These are phyloP conservation scores for Colletotrichum destructivum DNA, from an alignment of 2,329 filamentous ascomycete species.

Conservation along the genomic window DNA sequence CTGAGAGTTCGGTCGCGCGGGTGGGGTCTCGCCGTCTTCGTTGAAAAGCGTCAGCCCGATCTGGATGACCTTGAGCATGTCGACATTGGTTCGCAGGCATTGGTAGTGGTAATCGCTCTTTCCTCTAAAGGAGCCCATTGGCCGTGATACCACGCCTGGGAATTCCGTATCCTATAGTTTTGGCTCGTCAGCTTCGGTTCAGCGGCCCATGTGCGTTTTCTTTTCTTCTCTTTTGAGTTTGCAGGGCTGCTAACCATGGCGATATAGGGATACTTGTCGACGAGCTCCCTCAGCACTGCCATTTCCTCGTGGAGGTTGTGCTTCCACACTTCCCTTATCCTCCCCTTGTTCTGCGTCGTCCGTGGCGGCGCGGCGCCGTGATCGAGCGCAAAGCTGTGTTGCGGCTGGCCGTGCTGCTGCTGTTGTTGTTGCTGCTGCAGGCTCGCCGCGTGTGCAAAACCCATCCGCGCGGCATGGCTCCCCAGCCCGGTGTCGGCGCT, in stretches of 20 bases:
- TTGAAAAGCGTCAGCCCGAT: slow-evolving; percentile 96
- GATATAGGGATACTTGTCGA: slow-evolving; percentile 95
- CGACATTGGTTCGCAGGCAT: slow-evolving; percentile 96
- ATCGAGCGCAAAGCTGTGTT: slow-evolving; percentile 44
- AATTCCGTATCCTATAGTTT: slow-evolving; percentile 90
- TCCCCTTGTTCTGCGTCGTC: slow-evolving; percentile 77
- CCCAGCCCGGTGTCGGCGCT: slow-evolving; percentile 81
- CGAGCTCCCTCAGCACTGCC: slow-evolving; percentile 83
- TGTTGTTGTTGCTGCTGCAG: slow-evolving; percentile 71
- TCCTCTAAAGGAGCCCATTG: slow-evolving; percentile 93
- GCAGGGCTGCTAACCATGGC: slow-evolving; percentile 82
- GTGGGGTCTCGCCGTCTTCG: slow-evolving; percentile 88
- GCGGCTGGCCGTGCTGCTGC: slow-evolving; percentile 68
- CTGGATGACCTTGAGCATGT: slow-evolving; percentile 97
- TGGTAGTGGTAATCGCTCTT: slow-evolving; percentile 99
- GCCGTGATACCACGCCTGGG: slow-evolving; percentile 95
- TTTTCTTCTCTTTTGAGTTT: neutral
- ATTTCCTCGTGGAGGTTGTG: slow-evolving; percentile 94
- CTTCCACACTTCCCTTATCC: slow-evolving; percentile 97
- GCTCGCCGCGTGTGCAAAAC: slow-evolving; percentile 82
- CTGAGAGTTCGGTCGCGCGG: slow-evolving; percentile 72
- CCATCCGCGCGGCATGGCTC: slow-evolving; percentile 89
- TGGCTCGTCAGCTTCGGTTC: slow-evolving; percentile 33
- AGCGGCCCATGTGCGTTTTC: neutral
- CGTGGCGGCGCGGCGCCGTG: slow-evolving; percentile 56